Evolutionary conservation across 108 stramenopile genomes (phyloP).

Genomic region (Chaetoceros tenuissimus): DNA sequence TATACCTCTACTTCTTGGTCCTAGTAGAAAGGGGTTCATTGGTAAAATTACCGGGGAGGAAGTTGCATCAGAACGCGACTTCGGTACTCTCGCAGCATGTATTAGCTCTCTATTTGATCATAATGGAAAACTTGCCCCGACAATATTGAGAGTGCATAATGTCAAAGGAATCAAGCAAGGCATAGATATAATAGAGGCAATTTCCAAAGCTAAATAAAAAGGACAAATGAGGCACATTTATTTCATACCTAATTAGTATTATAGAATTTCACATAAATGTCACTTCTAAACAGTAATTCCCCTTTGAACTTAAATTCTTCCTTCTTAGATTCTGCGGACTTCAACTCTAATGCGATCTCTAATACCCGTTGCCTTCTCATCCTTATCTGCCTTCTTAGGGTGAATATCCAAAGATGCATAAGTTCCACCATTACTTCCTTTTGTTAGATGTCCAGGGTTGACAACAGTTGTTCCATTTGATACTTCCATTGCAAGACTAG

Average conservation of each 20-base stretch:
- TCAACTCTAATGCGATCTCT: slow-evolving; percentile 64
- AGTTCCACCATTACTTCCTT: slow-evolving; percentile 84
- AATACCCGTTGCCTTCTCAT: slow-evolving; percentile 43
- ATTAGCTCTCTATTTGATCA: slow-evolving; percentile 36
- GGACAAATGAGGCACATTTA: slow-evolving; percentile 3
- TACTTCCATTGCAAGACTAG: slow-evolving; percentile 66
- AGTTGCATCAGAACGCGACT: slow-evolving; percentile 64
- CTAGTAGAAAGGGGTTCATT: slow-evolving; percentile 92
- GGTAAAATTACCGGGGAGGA: slow-evolving; percentile 62
- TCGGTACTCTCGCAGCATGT: slow-evolving; percentile 75
- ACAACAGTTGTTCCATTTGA: slow-evolving; percentile 56
- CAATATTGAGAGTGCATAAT: slow-evolving; percentile 89
- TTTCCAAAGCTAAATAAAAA: slow-evolving; percentile 20
- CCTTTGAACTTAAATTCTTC: no score
- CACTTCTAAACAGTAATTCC: no score
- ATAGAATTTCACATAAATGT: no score
- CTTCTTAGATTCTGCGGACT: slow-evolving; percentile 61
- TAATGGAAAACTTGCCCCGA: slow-evolving; percentile 13
- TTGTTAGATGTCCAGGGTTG: slow-evolving; percentile 82
- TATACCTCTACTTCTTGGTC: slow-evolving; percentile 79
- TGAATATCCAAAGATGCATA: slow-evolving; percentile 81
- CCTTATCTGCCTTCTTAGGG: slow-evolving; percentile 47
- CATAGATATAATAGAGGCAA: slow-evolving; percentile 65
- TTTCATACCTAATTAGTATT: no score
- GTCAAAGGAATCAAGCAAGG: slow-evolving; percentile 73